Evolutionary conservation across 805 yeast genomes (phyloP), one percentile per base, ranked within the genome.

Genomic region (Blastobotrys terrestris): DNA sequence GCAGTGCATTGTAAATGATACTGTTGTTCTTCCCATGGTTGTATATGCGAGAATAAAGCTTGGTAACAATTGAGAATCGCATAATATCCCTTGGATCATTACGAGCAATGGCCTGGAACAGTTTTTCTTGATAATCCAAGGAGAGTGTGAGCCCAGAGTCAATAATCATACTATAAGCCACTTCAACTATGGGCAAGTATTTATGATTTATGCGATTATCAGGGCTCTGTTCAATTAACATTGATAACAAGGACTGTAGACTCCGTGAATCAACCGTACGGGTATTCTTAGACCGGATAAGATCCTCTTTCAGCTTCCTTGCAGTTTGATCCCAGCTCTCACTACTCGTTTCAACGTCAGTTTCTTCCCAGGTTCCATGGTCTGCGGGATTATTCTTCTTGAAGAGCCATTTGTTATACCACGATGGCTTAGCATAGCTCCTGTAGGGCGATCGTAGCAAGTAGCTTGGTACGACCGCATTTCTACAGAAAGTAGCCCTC

Each of bases 1-100:
- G 44, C 35, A 56, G 20, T 1, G 64, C 66, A 44, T 64, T 65
- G 26, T 50, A 48, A 2, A 60, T 49, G 15, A 51, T 50, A 7
- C 53, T 57, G 2, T 26, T 26, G 35, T 26, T 26, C 11, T 26
- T 26, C 8, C 8, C 35, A 26, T 35, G 35, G 22, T 58, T 55
- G 46, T 57, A 54, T 7, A 64, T 48, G 8, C 51, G 51, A 45
- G 62, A 40, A 50, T 60, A 64, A 14, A 63, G 55, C 51, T 50
- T 50, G 1, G 65, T 58, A 2, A 59, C 15, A 44, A 42, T 31
- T 13, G 50, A 35, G 16, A 39, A 46, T 3, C 19, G 55, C 15
- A 58, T 52, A 5, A 55, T 49, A 16, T 54, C 53, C n/a, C 46
- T 43, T 2, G 55, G 15, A 7, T 31, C 48, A 13, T 53, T 42